Percentiles rank a stretch among this genome's conserved stretches.
phyloP scores from a whole-genome alignment of 208 protist genomes.

The Herpetomonas tarakana region DNA sequence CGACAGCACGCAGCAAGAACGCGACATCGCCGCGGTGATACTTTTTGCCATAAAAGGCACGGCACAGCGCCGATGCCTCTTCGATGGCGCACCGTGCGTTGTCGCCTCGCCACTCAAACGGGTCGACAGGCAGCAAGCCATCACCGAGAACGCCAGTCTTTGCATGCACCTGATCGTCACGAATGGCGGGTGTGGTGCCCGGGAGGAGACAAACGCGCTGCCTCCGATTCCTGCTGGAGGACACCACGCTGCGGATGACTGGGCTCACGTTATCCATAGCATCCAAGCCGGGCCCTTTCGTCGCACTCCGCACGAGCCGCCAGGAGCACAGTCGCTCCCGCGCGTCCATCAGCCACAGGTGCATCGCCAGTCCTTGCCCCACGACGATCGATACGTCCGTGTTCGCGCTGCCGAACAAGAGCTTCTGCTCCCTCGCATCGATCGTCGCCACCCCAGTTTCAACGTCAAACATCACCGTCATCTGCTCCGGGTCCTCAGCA shows the following conservation, averaged over 20 bases:
- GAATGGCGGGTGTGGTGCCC: conserved; percentile 66
- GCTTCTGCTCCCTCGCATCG: conserved; percentile 3
- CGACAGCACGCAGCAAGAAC: conserved; percentile 47
- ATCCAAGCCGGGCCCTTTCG: conserved; percentile 5
- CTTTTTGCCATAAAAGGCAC: conserved; percentile 76
- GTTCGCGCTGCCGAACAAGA: conserved; percentile 37
- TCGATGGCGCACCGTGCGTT: conserved; percentile 57
- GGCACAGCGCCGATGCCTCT: conserved; percentile 69
- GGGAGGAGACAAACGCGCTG: conserved; percentile 36
- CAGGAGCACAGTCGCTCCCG: conserved; percentile 28
- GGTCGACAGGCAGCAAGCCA: conserved; percentile 74
- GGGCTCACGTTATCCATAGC: conserved; percentile 2
- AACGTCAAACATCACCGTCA: conserved; percentile 69
- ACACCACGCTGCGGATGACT: conserved; percentile 8
- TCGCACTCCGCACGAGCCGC: conserved; percentile 34
- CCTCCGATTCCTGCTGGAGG: conserved; percentile 18
- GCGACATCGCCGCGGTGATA: conserved; percentile 77
- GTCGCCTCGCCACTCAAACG: conserved; percentile 85
- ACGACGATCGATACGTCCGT: conserved; percentile 58
- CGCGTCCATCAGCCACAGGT: conserved; percentile 41
- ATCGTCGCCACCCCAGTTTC: conserved; percentile 32
- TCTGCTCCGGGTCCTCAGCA: conserved; percentile 50
- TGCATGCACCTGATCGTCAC: conserved; percentile 36
- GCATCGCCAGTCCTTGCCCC: conserved; percentile 49
- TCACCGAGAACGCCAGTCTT: conserved; percentile 62